A percentile compares a stretch with the other conserved stretches of the same genome.
Evolutionary conservation across 768 basidiomycete genomes (phyloP).

Genomic region (Leccinellum rugosiceps): DNA sequence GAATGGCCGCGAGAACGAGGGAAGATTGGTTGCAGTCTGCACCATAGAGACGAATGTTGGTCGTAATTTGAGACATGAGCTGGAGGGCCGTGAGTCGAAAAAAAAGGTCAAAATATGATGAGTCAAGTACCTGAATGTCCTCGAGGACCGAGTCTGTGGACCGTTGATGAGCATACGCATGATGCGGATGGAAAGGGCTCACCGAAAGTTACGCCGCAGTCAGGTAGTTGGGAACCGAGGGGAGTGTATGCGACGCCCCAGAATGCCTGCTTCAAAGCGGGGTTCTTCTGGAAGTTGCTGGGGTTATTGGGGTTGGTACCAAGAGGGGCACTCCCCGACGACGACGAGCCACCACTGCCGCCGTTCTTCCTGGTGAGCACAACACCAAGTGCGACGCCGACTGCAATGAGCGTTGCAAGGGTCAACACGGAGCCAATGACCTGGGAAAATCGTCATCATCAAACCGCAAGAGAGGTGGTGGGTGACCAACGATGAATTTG

Average conservation of each 20-base stretch:
- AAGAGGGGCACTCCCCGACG: conserved; percentile 12
- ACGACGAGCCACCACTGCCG: conserved; percentile 22
- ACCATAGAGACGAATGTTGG: conserved; percentile 79
- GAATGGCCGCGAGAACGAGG: conserved; percentile 84
- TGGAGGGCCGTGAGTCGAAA: conserved; percentile 27
- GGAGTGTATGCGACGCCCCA: conserved; percentile 91
- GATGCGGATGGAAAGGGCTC: conserved; percentile 8
- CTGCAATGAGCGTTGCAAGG: conserved; percentile 50
- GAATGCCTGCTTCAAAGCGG: conserved; percentile 67
- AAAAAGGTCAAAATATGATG: not conserved
- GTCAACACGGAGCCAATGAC: conserved; percentile 48
- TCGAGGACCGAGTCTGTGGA: conserved; percentile 52
- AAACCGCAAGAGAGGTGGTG: not conserved
- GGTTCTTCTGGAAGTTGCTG: conserved; percentile 70
- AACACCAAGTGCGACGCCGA: conserved; percentile 64
- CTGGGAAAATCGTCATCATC: conserved; percentile 32
- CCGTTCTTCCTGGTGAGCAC: conserved; percentile 54
- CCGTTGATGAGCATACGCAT: not conserved
- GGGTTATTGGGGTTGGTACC: conserved; percentile 62
- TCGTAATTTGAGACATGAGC: conserved; percentile 85
- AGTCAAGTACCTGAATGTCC: conserved; percentile 62
- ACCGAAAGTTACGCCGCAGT: conserved; percentile 56
- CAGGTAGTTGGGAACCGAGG: conserved; percentile 62
- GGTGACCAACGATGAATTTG: conserved; percentile 53
- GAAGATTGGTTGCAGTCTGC: conserved; percentile 84